Conservation (phyloP, 2,329 filamentous ascomycete species). For the Claviceps cyperi region DNA sequence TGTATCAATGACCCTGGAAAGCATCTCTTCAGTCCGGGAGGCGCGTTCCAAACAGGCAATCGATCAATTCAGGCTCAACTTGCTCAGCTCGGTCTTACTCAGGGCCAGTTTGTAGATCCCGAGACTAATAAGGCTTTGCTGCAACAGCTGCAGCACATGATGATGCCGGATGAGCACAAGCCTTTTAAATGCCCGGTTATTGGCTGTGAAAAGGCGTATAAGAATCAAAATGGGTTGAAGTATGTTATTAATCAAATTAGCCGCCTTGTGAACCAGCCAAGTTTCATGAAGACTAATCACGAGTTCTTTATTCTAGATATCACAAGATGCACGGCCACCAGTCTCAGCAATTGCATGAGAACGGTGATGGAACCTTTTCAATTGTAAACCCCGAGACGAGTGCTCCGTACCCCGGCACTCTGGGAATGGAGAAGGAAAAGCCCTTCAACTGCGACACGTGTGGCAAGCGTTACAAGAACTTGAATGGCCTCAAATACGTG, state of each 20-base stretch:
- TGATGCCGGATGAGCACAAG: slow-evolving; percentile 81
- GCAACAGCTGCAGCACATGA: slow-evolving; percentile 43
- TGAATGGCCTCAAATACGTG: slow-evolving; percentile 94
- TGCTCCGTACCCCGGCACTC: slow-evolving; percentile 82
- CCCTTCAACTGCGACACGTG: slow-evolving; percentile 95
- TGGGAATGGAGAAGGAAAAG: slow-evolving; percentile 99
- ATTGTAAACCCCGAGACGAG: slow-evolving; percentile 96
- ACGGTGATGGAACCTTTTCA: slow-evolving; percentile 91
- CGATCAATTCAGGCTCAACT: slow-evolving; percentile 52
- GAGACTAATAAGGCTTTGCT: slow-evolving; percentile 50
- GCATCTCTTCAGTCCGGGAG: slow-evolving; percentile 76
- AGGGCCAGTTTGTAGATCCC: slow-evolving; percentile 63
- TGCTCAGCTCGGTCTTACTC: slow-evolving; percentile 60
- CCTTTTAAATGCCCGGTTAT: slow-evolving; percentile 97
- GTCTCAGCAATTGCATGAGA: slow-evolving; percentile 92
- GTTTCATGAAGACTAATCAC: background rate
- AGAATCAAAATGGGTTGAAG: slow-evolving; percentile 98
- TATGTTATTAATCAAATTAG: slow-evolving; percentile 32
- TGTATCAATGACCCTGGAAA: slow-evolving; percentile 91
- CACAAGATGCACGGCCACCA: slow-evolving; percentile 81
- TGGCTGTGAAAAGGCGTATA: slow-evolving; percentile 97
- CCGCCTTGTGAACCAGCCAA: background rate
- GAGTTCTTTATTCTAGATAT: slow-evolving; percentile 29
- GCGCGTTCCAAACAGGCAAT: slow-evolving; percentile 50
- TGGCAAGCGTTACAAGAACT: slow-evolving; percentile 96